Evolutionary conservation across 148 eudicot species (phyloP).

Genomic region (Cornus controversa): DNA sequence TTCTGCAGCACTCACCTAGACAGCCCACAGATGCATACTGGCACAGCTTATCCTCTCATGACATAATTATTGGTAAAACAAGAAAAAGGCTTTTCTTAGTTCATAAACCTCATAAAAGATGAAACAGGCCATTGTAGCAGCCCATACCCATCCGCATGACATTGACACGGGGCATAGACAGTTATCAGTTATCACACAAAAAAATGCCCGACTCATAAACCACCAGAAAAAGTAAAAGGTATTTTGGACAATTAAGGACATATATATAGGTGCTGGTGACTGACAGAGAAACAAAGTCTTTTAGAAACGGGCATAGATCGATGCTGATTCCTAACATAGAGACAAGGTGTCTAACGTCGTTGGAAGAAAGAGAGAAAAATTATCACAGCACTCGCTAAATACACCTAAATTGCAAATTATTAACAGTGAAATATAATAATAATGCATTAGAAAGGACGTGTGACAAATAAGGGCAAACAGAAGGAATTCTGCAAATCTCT

Average conservation of each 20-base stretch:
- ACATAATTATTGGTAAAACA: too few relatives aligned
- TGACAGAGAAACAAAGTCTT: too few relatives aligned
- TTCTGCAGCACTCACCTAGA: conserved; percentile 68
- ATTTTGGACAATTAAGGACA: too few relatives aligned
- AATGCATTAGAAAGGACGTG: neutral
- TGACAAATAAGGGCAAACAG: neutral
- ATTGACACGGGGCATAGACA: neutral
- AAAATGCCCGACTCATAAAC: neutral
- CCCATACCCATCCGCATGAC: neutral
- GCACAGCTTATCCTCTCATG: neutral
- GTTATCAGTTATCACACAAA: too few relatives aligned
- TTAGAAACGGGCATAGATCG: too few relatives aligned
- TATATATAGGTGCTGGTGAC: too few relatives aligned
- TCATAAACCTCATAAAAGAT: too few relatives aligned
- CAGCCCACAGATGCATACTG: neutral
- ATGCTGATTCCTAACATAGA: too few relatives aligned
- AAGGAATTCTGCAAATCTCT: neutral
- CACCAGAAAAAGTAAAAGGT: neutral
- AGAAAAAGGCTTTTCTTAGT: too few relatives aligned
- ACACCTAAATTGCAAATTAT: too few relatives aligned
- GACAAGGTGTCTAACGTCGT: neutral
- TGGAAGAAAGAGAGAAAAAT: neutral
- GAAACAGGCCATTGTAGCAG: neutral
- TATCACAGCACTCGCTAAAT: neutral
- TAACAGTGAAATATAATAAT: neutral